Conservation (phyloP, 768 basidiomycete species). For the Dioszegia hungarica region DNA sequence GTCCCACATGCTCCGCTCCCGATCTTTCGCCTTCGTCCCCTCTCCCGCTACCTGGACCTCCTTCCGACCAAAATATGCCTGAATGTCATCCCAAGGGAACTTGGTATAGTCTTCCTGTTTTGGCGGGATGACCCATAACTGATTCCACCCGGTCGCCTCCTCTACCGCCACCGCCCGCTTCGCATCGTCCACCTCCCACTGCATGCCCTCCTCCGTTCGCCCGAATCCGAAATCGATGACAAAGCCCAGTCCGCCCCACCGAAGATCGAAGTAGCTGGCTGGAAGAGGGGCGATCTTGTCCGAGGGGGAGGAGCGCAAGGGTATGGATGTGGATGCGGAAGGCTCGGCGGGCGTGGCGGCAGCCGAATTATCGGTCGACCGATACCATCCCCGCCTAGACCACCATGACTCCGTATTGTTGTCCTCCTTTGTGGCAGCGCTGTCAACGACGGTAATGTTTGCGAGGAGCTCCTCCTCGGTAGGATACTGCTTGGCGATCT, state of each 20-base stretch:
- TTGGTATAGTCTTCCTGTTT: too few species aligned
- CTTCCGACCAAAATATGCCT: too few species aligned
- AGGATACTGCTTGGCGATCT: constrained; percentile 6
- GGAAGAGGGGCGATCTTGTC: not conserved
- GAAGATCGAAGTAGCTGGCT: constrained; percentile 1
- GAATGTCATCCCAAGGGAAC: too few species aligned
- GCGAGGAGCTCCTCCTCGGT: too few species aligned
- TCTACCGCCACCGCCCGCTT: not conserved
- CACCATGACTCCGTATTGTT: not conserved
- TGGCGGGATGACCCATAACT: too few species aligned
- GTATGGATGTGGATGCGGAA: not conserved
- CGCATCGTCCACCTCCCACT: constrained; percentile 8
- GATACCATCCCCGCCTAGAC: not conserved
- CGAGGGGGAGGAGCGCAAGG: not conserved
- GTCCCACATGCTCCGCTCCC: too few species aligned
- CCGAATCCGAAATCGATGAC: constrained; percentile 4
- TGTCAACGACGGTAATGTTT: too few species aligned
- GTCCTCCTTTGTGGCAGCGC: too few species aligned
- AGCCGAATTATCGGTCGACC: not conserved
- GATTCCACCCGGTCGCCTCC: not conserved
- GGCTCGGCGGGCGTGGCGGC: not conserved
- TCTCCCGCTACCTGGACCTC: too few species aligned
- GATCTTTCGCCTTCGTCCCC: too few species aligned
- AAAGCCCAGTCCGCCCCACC: constrained; percentile 8
- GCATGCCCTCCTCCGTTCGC: constrained; percentile 10